Base-by-base conservation (phyloP, 768 basidiomycete species). In the Pisolithus microcarpus region DNA sequence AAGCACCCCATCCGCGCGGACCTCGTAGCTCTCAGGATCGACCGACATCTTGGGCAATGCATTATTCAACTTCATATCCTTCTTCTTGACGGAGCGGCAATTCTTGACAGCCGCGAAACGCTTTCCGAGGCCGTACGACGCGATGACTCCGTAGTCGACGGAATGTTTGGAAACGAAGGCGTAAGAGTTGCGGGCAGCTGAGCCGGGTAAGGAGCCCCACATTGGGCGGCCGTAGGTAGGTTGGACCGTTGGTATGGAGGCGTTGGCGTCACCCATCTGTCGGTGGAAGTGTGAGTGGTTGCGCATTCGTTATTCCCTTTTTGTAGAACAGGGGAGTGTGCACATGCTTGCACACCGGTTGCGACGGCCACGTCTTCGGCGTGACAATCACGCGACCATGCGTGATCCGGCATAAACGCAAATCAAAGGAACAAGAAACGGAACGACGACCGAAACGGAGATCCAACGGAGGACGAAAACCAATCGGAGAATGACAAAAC, bases 211-310 rank as follows among this genome's bases (percentile, higher is more conserved):
- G 26, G 84, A 67, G 15, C 90, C 95, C 93, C 94, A 99, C 96
- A 98, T 98, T 1, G 91, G 91, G 40, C 85, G 81, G 8, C 83
- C 80, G 54, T 80, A 81, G 63, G 84, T 79, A 0, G 96, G 96
- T 64, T 98, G 93, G 0, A 99, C 91, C 2, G 91, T 89, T 11
- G 96, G 93, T 55, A 99, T 98, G 7, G 92, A 94, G 1, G 79
- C 96, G 66, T 97, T 98, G 0, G 95, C 88, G 42, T 99, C 96
- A 16, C 96, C 96, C 84, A 99, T 88, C 88, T 94, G 57, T 21
- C 15, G 44, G 44, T 26, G 40, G 45, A 21, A 18, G 50, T 8
- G 24, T 13, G 15, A 16, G 37, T 4, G 28, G 30, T 34, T 45
- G 10, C 28, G 2, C 38, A 3, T 26, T 34, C 34, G 34, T 34